A percentile compares a stretch with the other conserved stretches of the same genome.
phyloP scores from a whole-genome alignment of 768 basidiomycete species.

The Austroboletus festivus region DNA sequence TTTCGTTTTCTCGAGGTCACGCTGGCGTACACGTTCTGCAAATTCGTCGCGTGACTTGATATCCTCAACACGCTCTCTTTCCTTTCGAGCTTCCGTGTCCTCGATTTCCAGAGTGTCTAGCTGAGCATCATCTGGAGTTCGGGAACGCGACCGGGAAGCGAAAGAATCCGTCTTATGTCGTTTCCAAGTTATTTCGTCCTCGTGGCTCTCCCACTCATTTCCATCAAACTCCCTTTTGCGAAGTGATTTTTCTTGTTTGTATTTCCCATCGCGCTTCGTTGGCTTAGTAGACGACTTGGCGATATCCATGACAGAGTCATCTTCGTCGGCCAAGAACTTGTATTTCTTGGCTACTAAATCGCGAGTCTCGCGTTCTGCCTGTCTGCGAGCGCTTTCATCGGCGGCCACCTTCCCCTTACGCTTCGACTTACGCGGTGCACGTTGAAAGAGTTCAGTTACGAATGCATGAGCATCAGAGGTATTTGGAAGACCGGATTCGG shows the following conservation, averaged over 20 bases:
- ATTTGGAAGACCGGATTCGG: constrained; percentile 76
- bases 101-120: constrained; percentile 63
- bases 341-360: constrained; percentile 70
- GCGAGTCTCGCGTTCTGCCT: constrained; percentile 74
- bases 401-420: constrained; percentile 50
- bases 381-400: constrained; percentile 48
- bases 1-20: constrained; percentile 84
- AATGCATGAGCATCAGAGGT: constrained; percentile 80
- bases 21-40: constrained; percentile 78
- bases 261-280: constrained; percentile 31
- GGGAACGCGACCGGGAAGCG: constrained; percentile 19
- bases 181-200: constrained; percentile 74
- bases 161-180: constrained; percentile 52
- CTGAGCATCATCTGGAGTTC: constrained; percentile 32
- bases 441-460: constrained; percentile 69
- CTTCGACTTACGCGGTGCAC: constrained; percentile 76
- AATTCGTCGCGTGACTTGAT: constrained; percentile 89
- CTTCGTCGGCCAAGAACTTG: constrained; percentile 82
- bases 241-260: constrained; percentile 60
- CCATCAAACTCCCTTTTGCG: constrained; percentile 80
- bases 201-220: constrained; percentile 89
- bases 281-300: constrained; percentile 35
- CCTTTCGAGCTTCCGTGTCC: constrained; percentile 67
- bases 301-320: constrained; percentile 49
- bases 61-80: constrained; percentile 76